phyloP scores from a whole-genome alignment of 2,329 filamentous ascomycete species.

The Pleurostoma richardsiae region DNA sequence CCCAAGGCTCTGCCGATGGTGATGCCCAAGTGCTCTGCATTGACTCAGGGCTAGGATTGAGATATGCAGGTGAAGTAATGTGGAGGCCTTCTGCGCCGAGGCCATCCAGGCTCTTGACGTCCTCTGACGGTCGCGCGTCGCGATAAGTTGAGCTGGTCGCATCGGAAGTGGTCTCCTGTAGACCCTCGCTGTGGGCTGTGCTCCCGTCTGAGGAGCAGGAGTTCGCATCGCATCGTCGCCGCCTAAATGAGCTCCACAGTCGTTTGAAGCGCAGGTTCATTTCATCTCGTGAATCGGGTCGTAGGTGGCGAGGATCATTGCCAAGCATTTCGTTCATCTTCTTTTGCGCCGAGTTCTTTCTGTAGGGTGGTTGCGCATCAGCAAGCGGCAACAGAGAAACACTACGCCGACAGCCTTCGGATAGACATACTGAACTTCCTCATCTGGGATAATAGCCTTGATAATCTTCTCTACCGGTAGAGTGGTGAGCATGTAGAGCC shows the following conservation, averaged over 20 bases:
- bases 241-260: conserved; percentile 25
- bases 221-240: neutral
- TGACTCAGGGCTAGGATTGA: neutral
- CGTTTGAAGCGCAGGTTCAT: conserved; percentile 43
- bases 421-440: conserved; percentile 30
- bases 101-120: neutral
- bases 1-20: neutral
- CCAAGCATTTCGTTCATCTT: conserved; percentile 51
- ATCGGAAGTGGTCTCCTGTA: neutral
- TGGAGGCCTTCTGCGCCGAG: neutral
- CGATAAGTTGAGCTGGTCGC: neutral
- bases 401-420: conserved; percentile 33
- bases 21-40: neutral
- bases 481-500: conserved; percentile 53
- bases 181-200: neutral
- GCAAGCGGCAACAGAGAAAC: conserved; percentile 1
- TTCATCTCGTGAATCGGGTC: conserved; percentile 44
- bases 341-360: conserved; percentile 55
- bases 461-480: conserved; percentile 48
- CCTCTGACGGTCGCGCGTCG: neutral
- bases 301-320: conserved; percentile 54
- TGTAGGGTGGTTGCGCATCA: conserved; percentile 17
- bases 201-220: neutral
- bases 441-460: conserved; percentile 31
- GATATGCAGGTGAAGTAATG: neutral